Evolutionary conservation across 2,329 filamentous ascomycete species (phyloP), one percentile per base, ranked within the genome.

Genomic region (Trematosphaeria pertusa): DNA sequence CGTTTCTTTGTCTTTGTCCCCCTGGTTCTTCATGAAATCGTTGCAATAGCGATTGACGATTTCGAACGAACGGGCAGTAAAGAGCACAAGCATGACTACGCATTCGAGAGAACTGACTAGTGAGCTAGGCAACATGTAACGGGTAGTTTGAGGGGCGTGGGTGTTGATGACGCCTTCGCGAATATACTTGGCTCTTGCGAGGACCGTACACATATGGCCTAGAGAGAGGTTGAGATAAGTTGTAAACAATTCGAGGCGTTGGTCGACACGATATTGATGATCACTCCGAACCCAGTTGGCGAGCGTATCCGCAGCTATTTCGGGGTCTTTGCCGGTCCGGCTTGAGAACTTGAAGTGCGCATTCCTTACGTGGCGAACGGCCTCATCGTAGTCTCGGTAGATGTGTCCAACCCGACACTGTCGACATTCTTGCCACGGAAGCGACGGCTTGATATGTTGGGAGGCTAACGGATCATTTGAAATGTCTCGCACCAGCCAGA

Each of bases 21-120:
- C n/a, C n/a, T n/a, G n/a, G n/a, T n/a, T n/a, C n/a, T 42, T 18
- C 20, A 47, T 12, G 4, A 10, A 32, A 43, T 42, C 18, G 15
- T 4, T 30, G 26, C 15, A 42, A 15, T n/a, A n/a, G n/a, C 38
- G 37, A n/a, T 26, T 20, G 24, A 47, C 21, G 22, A 37, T 14
- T 12, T 24, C 3, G 11, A 43, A 42, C 7, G 37, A 20, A 9
- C 31, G 15, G 3, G 44, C 31, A 2, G 44, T 31, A 37, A 14
- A 37, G 14, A 42, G 4, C 4, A 47, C 32, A 15, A 47, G 18
- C 15, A 47, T n/a, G 4, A 42, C 18, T 9, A 26, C 31, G 20
- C n/a, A 31, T n/a, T 47, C 44, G 7, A 47, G 26, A 2, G 44
- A n/a, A 14, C 19, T 37, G 18, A 47, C 37, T 3, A 47, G 31